Evolutionary conservation across 768 basidiomycete species (phyloP).

Genomic region (Rhizopogon vulgaris): DNA sequence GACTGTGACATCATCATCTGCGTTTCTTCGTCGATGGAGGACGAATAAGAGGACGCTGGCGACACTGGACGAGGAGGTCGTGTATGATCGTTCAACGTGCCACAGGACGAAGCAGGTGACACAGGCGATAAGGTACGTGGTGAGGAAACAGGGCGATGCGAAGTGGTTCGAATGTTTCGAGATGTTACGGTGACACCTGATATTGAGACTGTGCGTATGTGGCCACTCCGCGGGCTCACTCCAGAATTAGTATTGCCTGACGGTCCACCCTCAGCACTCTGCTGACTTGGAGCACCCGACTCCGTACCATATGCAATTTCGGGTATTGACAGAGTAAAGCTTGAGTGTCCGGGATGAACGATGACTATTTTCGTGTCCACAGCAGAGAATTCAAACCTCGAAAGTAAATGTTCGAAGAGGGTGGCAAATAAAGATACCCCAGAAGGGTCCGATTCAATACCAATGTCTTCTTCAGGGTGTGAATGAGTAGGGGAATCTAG

Average conservation of each 20-base stretch:
- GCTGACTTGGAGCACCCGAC: constrained; percentile 2
- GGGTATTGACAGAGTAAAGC: constrained; percentile 52
- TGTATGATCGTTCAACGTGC: constrained; percentile 4
- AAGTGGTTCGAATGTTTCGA: constrained; percentile 32
- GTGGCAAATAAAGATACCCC: constrained; percentile 79
- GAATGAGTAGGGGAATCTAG: constrained; percentile 48
- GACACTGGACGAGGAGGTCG: constrained; percentile 22
- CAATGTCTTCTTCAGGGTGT: constrained; percentile 9
- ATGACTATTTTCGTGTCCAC: constrained; percentile 62
- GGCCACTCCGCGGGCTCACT: constrained; percentile 15
- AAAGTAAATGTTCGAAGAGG: constrained; percentile 72
- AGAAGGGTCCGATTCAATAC: constrained; percentile 51
- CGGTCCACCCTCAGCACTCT: constrained; percentile 21
- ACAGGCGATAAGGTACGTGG: constrained; percentile 21
- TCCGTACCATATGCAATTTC: constrained; percentile 56
- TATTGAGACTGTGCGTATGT: constrained; percentile 46
- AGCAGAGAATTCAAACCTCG: constrained; percentile 74
- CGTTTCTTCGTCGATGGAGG: constrained; percentile 61
- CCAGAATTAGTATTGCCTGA: constrained; percentile 4
- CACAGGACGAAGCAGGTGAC: constrained; percentile 19
- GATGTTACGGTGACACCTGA: constrained; percentile 52
- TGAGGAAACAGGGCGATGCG: constrained; percentile 13
- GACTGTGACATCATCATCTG: constrained; percentile 73
- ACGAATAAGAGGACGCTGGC: constrained; percentile 43
- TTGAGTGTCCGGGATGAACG: constrained; percentile 57